Evolutionary conservation across 108 stramenopile species (phyloP), one percentile per base, ranked within the genome.

Genomic region (Phaeodactylum tricornutum): DNA sequence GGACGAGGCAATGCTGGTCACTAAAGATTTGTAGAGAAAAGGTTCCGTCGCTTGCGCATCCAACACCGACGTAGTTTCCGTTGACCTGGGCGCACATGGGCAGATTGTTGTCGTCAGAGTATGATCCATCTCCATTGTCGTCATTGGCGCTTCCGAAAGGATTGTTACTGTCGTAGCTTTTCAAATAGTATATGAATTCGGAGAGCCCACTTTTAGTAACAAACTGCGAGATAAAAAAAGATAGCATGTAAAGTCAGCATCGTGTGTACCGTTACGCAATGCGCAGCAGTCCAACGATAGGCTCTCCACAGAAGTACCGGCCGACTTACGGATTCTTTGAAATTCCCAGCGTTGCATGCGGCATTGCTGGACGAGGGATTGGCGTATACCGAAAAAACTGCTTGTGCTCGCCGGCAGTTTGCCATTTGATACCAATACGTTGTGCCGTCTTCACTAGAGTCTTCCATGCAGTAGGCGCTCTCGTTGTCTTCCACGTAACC

Each of bases 391-490:
- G 79, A 78, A 55, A 75, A 90, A 6, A 67, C 81, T 26, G 77
- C 88, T 63, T 90, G 81, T 1, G 88, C 78, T 27, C 88, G 52
- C 19, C 68, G 38, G 38, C 88, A 90, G 51, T 83, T 85, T 15
- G 88, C 76, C 88, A 90, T 90, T 62, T 69, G 70, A 47, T 84
- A 90, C 88, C 88, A 90, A 55, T 77, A 79, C 2, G 72, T 74
- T 1, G 82, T 84, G 40, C 88, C 88, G 26, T 90, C 88, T 28
- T 75, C 67, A 56, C 73, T 75, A 4, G 36, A 55, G 20, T 84
- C 66, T 31, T 64, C 64, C 59, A 78, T 51, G 40, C 88, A 90
- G 0, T 78, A 80, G 8, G 61, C 66, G 35, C 82, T 65, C 43
- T 83, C 88, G 23, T 58, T 72, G 20, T 75, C 74, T 1, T 53